These are phyloP conservation scores for Quercus suber DNA, from an alignment of 306 rosid genomes.

Conservation along the genomic window DNA sequence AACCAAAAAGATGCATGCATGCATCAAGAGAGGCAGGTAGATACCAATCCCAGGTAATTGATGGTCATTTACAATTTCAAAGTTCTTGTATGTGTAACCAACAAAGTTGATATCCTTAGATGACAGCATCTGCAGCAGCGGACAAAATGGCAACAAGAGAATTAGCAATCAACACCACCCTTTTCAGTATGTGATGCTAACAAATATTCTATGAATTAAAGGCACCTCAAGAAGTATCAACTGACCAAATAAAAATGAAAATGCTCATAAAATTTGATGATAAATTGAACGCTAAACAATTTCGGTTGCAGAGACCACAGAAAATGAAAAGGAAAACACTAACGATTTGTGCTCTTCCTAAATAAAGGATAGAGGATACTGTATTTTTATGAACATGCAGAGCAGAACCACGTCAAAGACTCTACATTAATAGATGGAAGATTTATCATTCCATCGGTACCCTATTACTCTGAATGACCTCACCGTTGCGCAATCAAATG, in stretches of 20 bases:
- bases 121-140: slow-evolving; percentile 80
- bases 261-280: background rate
- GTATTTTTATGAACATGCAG: background rate
- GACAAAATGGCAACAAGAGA: slow-evolving; percentile 32
- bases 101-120: slow-evolving; percentile 93
- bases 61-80: slow-evolving; percentile 81
- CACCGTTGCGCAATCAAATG: background rate
- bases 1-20: slow-evolving; percentile 13
- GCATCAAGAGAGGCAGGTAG: slow-evolving; percentile 12
- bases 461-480: slow-evolving; percentile 2
- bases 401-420: slow-evolving; percentile 8
- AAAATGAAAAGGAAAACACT: background rate
- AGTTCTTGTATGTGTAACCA: slow-evolving; percentile 95
- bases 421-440: slow-evolving; percentile 2
- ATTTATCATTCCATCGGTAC: background rate
- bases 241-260: background rate
- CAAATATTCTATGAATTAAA: background rate
- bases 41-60: slow-evolving; percentile 90
- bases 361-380: background rate
- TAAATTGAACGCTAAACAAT: background rate
- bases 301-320: background rate
- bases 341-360: background rate
- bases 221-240: background rate
- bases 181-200: background rate
- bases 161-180: slow-evolving; percentile 15